phyloP scores from a whole-genome alignment of 1,284 basidiomycete species.

The Austroboletus novae-zelandiae region DNA sequence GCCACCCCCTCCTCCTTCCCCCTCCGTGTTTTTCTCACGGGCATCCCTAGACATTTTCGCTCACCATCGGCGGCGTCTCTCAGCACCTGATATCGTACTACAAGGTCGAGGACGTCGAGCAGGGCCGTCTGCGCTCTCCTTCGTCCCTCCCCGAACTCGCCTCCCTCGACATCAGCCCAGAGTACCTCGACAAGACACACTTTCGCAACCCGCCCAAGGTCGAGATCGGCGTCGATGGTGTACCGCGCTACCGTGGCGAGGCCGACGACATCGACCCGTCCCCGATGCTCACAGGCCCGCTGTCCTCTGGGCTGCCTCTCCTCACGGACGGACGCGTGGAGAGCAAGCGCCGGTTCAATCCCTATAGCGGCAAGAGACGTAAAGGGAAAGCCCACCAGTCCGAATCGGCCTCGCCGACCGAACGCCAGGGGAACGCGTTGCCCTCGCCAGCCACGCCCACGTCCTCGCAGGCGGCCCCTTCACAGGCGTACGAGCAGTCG shows the following conservation, averaged over 20 bases:
- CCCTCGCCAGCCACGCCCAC: slow-evolving; percentile 33
- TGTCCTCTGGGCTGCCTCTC: slow-evolving; percentile 52
- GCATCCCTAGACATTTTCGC: slow-evolving; percentile 78
- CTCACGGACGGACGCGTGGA: slow-evolving; percentile 46
- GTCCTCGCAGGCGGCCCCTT: slow-evolving; percentile 23
- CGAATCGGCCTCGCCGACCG: slow-evolving; percentile 29
- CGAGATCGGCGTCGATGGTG: slow-evolving; percentile 79
- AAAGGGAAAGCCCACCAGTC: slow-evolving; percentile 29
- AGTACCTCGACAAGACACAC: slow-evolving; percentile 88
- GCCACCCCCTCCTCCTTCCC: slow-evolving; percentile 9
- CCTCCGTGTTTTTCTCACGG: slow-evolving; percentile 18
- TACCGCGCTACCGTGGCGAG: slow-evolving; percentile 78
- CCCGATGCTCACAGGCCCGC: slow-evolving; percentile 45
- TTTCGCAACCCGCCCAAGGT: slow-evolving; percentile 90
- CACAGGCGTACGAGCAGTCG: slow-evolving; percentile 26
- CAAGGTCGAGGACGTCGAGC: slow-evolving; percentile 87
- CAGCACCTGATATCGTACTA: slow-evolving; percentile 98
- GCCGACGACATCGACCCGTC: slow-evolving; percentile 63
- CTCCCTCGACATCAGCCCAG: slow-evolving; percentile 81
- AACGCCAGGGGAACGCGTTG: slow-evolving; percentile 23
- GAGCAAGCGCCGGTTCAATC: slow-evolving; percentile 54
- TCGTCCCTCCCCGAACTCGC: slow-evolving; percentile 88
- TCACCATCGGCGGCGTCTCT: slow-evolving; percentile 80
- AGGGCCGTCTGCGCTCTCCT: slow-evolving; percentile 83
- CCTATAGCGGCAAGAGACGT: slow-evolving; percentile 43